Percentiles rank a stretch among this genome's conserved stretches.
Evolutionary conservation across 2,329 filamentous ascomycete species (phyloP).

Genomic region (Fusarium illudens): DNA sequence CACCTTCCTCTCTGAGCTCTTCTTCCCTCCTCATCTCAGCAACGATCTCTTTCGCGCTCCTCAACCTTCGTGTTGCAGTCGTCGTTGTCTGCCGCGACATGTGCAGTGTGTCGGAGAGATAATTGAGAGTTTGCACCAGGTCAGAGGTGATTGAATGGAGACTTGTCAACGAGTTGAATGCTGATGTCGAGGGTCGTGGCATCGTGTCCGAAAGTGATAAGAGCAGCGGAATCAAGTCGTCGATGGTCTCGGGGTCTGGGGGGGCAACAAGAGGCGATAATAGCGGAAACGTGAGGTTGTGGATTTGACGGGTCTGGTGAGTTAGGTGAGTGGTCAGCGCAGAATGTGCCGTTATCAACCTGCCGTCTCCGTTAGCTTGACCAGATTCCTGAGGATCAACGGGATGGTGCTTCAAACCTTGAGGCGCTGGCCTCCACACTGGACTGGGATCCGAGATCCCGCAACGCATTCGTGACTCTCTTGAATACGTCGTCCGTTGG

Average conservation of each 20-base stretch:
- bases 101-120: slow-evolving; percentile 89
- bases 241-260: slow-evolving; percentile 70
- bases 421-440: slow-evolving; percentile 76
- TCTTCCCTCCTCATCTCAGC: slow-evolving; percentile 85
- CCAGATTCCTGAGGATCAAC: background rate
- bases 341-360: slow-evolving; percentile 78
- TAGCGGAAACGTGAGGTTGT: slow-evolving; percentile 75
- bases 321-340: slow-evolving; percentile 77
- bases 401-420: slow-evolving; percentile 57
- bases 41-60: slow-evolving; percentile 84
- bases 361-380: slow-evolving; percentile 48
- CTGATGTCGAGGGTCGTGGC: slow-evolving; percentile 69
- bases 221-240: slow-evolving; percentile 74
- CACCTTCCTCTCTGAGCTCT: slow-evolving; percentile 82
- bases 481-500: slow-evolving; percentile 72
- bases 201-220: slow-evolving; percentile 71
- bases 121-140: slow-evolving; percentile 81
- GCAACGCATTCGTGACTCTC: slow-evolving; percentile 73
- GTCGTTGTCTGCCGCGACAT: slow-evolving; percentile 91
- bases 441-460: slow-evolving; percentile 76
- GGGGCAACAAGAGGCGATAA: slow-evolving; percentile 73
- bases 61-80: slow-evolving; percentile 80
- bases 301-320: slow-evolving; percentile 78
- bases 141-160: slow-evolving; percentile 77
- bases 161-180: slow-evolving; percentile 71